Conservation (phyloP, 75 land plant species). For the Gnetum montanum region DNA sequence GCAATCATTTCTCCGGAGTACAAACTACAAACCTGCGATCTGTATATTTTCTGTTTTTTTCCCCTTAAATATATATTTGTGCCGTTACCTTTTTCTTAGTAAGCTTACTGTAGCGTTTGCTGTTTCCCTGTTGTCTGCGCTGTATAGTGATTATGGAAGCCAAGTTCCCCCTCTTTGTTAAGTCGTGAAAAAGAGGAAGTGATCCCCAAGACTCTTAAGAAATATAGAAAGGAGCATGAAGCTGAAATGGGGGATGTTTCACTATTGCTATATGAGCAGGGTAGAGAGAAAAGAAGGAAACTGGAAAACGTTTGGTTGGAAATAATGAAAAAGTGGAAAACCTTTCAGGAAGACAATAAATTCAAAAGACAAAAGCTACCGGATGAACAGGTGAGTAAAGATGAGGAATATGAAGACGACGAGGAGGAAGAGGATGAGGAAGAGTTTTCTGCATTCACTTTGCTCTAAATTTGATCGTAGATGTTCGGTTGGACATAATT, state of each 20-base stretch:
- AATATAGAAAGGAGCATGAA: conserved; percentile 94
- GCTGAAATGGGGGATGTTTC: conserved; percentile 67
- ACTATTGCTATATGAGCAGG: conserved; percentile 55
- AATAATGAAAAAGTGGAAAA: conserved; percentile 62
- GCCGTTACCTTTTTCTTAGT: neutral
- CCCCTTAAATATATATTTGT: neutral
- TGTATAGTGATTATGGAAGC: conserved; percentile 75
- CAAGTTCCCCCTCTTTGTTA: conserved; percentile 78
- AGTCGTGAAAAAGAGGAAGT: conserved; percentile 69
- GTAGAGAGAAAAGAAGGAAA: conserved; percentile 60
- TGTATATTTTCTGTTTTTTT: neutral
- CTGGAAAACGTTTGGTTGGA: conserved; percentile 71
- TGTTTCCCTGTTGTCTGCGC: no score
- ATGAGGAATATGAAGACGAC: conserved; percentile 81
- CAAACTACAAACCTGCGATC: neutral
- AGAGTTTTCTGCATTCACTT: conserved; percentile 44
- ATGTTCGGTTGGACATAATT: no score
- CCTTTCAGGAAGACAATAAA: conserved; percentile 51
- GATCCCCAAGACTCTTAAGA: conserved; percentile 72
- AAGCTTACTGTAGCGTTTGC: no score
- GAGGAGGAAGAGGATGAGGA: conserved; percentile 84
- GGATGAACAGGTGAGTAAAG: conserved; percentile 88
- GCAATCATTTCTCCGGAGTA: conserved; percentile 87
- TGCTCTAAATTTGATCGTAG: no score
- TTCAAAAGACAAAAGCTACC: conserved; percentile 39